These are phyloP conservation scores for Cladophialophora carrionii DNA, from an alignment of 2,329 filamentous ascomycete species.

Conservation along the genomic window DNA sequence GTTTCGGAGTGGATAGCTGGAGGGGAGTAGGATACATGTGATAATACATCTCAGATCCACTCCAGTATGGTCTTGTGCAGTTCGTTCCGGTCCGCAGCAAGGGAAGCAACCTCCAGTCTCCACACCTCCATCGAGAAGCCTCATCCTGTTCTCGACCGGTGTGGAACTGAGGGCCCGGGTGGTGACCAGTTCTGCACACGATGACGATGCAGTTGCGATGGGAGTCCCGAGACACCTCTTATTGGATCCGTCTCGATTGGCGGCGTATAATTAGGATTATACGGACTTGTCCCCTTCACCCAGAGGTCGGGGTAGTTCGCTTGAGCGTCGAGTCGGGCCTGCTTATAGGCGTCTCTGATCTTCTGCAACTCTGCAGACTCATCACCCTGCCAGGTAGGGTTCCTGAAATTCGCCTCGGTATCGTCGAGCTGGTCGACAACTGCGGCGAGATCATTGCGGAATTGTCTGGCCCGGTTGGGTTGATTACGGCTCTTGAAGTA, in stretches of 20 bases:
- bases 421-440: slow-evolving; percentile 26
- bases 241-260: neutral
- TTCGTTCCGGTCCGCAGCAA: neutral
- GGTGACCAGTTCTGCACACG: neutral
- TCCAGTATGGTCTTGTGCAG: neutral
- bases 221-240: slow-evolving; percentile 1
- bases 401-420: slow-evolving; percentile 26
- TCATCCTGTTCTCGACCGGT: neutral
- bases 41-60: neutral
- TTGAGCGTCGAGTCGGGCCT: slow-evolving; percentile 23
- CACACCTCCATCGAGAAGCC: neutral
- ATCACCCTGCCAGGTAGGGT: slow-evolving; percentile 11
- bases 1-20: slow-evolving; percentile 38
- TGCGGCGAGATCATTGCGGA: slow-evolving; percentile 24
- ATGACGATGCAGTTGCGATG: neutral
- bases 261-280: slow-evolving; percentile 6
- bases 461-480: slow-evolving; percentile 29
- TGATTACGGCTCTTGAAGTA: slow-evolving; percentile 33
- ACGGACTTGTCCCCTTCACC: slow-evolving; percentile 15
- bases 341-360: slow-evolving; percentile 20
- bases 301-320: slow-evolving; percentile 31
- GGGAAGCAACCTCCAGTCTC: neutral
- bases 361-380: slow-evolving; percentile 13
- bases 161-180: neutral
- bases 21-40: slow-evolving; percentile 18